Evolutionary conservation across 2,329 filamentous ascomycete species (phyloP).

Genomic region (Ascochyta fabae): DNA sequence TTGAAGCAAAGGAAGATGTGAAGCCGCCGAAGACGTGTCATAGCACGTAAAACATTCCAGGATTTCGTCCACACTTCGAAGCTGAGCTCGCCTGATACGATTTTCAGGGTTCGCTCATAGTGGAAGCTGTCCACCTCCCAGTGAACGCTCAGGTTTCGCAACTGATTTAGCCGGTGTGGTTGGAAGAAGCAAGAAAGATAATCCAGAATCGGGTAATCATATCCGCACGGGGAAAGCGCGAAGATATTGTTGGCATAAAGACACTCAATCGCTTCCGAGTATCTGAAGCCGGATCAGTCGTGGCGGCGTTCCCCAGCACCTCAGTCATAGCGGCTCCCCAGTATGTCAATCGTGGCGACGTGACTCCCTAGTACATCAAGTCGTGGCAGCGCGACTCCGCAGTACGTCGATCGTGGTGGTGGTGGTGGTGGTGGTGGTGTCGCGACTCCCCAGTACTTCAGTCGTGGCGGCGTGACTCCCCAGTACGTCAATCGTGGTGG

Average conservation of each 20-base stretch:
- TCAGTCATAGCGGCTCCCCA: no score
- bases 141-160: constrained; percentile 23
- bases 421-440: no score
- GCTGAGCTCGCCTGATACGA: background rate
- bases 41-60: constrained; percentile 22
- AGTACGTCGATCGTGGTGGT: no score
- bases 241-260: constrained; percentile 30
- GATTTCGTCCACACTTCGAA: constrained; percentile 21
- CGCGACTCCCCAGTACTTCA: no score
- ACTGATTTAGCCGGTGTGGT: constrained; percentile 26
- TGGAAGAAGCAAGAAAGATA: constrained; percentile 28
- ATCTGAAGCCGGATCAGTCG: constrained; percentile 22
- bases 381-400: no score
- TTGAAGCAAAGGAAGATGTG: constrained; percentile 20
- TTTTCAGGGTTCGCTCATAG: constrained; percentile 7
- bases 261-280: constrained; percentile 32
- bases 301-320: no score
- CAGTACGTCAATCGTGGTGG: no score
- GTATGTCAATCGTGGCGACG: no score
- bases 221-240: constrained; percentile 20
- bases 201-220: constrained; percentile 21
- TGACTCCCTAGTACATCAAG: no score
- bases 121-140: constrained; percentile 24
- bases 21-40: constrained; percentile 28
- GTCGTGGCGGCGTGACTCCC: no score